Evolutionary conservation across 2,329 filamentous ascomycete genomes (phyloP).

Genomic region (Colletotrichum navitas): DNA sequence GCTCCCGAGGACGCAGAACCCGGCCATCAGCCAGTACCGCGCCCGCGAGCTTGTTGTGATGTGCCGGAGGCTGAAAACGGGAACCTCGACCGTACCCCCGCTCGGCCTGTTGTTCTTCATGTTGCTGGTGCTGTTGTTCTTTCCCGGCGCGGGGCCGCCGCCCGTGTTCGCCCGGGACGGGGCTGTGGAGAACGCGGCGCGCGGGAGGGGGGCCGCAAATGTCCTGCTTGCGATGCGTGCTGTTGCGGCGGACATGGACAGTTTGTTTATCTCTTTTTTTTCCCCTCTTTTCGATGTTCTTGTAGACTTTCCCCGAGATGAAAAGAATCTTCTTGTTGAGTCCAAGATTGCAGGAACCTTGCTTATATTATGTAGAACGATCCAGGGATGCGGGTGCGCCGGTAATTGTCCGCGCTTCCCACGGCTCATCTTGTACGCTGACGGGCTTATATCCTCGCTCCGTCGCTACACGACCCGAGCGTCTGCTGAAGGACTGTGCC

Average conservation of each 20-base stretch:
- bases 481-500: constrained; percentile 24
- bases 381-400: background rate
- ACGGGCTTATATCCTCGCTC: constrained; percentile 7
- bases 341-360: background rate
- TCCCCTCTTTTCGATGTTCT: background rate
- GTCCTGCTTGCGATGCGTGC: constrained; percentile 8
- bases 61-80: constrained; percentile 44
- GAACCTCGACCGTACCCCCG: constrained; percentile 36
- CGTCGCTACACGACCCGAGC: constrained; percentile 7
- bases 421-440: background rate
- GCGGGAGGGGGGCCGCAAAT: constrained; percentile 12
- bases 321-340: background rate
- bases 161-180: background rate
- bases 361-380: background rate
- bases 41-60: constrained; percentile 44
- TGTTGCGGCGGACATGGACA: constrained; percentile 10
- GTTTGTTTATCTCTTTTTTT: background rate
- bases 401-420: background rate
- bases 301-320: too few relatives aligned
- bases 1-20: constrained; percentile 38
- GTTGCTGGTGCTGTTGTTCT: constrained; percentile 11
- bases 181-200: constrained; percentile 35
- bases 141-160: background rate
- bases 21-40: constrained; percentile 37
- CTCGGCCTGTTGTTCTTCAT: background rate